Conservation (phyloP, 164 flowering plant species). For the Euptelea pleiosperma region DNA sequence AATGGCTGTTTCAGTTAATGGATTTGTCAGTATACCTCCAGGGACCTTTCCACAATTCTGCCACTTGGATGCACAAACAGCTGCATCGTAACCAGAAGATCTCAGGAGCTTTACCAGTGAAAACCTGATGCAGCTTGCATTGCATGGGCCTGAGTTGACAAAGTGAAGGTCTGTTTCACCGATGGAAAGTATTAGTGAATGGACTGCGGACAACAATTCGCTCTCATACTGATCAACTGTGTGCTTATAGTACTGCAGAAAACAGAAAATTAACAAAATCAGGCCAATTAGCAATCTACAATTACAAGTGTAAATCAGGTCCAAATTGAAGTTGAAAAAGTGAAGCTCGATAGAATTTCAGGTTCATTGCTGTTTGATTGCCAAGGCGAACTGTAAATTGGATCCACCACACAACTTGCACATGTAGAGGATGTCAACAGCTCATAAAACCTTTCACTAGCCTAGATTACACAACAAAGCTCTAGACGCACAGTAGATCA, state of each 20-base stretch:
- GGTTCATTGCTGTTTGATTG: no score
- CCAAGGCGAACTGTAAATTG: no score
- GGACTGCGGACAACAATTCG: slow-evolving; percentile 54
- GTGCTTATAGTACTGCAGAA: slow-evolving; percentile 55
- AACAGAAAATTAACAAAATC: not conserved
- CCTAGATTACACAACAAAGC: no score
- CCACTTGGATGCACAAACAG: slow-evolving; percentile 76
- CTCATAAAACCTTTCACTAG: no score
- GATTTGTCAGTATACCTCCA: slow-evolving; percentile 54
- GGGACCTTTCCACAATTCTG: slow-evolving; percentile 73
- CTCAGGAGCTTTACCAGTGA: slow-evolving; percentile 69
- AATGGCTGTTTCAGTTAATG: not conserved
- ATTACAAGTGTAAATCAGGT: not conserved
- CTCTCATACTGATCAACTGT: slow-evolving; percentile 51
- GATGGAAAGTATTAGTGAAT: slow-evolving; percentile 55
- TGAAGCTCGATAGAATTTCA: no score
- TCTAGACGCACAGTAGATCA: no score
- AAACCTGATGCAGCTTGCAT: slow-evolving; percentile 73
- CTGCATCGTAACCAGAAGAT: slow-evolving; percentile 82
- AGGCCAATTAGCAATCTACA: not conserved
- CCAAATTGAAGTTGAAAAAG: no score
- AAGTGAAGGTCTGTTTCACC: slow-evolving; percentile 48
- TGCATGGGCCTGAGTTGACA: slow-evolving; percentile 52
- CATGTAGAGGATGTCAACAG: no score
- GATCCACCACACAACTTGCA: no score